Base-by-base conservation (phyloP, 2,329 filamentous ascomycete species). In the Rosellinia necatrix region DNA sequence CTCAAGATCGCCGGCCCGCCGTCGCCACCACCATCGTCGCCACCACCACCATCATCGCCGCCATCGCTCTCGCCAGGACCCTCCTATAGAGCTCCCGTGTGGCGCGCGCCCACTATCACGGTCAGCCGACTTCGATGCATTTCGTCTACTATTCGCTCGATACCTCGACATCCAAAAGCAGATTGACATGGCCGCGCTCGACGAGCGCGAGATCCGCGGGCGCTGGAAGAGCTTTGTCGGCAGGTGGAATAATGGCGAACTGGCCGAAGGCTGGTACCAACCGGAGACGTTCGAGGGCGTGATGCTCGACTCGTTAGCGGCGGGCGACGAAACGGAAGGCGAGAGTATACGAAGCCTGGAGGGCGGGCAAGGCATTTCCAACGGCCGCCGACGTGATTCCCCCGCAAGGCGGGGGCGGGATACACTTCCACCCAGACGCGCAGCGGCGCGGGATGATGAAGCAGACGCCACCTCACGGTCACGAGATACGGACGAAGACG, bases 231-330 rank as follows among this genome's bases (percentile, higher is more conserved):
- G 91, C 70, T 99, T 97, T 67, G 72, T 93, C 10, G 80, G 83
- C 3, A 93, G 92, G 78, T 99, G 94, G 93, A 99, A 99, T 76
- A 84, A 85, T 66, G 88, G 87, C 69, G 90, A 93, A 75, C 78
- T 97, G 61, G 88, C 90, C 4, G 88, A 93, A 72, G 91, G 91
- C 42, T 99, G 93, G 93, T 99, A 97, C 74, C 91, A 96, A 68
- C 89, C 92, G 6, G 82, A 82, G 55, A 89, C 86, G 61, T 84
- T 90, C 59, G 64, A 66, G 30, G 68, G 71, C 21, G 72, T 75
- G 7, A 61, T 42, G 41, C 38, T 58, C 7, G 51, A 60, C 27
- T 10, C 17, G 1, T 30, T 15, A 19, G 34, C 13, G 21, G 43
- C 4, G 27, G 34, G 21, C 13, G 21, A 38, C 17, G 10, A 24